A percentile compares a stretch with the other conserved stretches of the same genome.
Conservation (phyloP, 352 stramenopile species). For the Achlya hypogyna region DNA sequence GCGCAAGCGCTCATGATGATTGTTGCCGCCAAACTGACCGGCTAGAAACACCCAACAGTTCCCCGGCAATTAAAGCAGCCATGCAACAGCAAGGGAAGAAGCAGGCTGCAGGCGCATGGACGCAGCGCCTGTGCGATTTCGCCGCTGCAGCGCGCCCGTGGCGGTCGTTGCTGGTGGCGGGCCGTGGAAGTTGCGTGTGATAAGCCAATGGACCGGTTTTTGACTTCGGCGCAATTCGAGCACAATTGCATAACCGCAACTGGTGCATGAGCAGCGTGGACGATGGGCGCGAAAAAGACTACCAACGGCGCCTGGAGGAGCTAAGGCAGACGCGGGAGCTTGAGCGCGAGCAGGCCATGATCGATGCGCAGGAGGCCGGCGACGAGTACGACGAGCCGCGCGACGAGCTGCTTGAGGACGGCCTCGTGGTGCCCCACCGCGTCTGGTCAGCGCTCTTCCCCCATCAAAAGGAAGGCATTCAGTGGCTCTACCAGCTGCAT, state of each 20-base stretch:
- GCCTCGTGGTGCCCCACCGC: slow-evolving; percentile 54
- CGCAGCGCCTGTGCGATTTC: too few relatives aligned
- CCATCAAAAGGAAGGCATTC: slow-evolving; percentile 92
- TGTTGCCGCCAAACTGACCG: too few relatives aligned
- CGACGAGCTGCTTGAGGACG: slow-evolving; percentile 20
- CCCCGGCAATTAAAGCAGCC: too few relatives aligned
- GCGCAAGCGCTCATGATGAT: too few relatives aligned
- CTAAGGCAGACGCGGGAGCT: slow-evolving; percentile 1
- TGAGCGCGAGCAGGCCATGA: slow-evolving; percentile 2
- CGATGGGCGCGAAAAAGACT: slow-evolving; percentile 11
- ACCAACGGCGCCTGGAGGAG: slow-evolving; percentile 8
- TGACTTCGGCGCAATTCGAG: neutral
- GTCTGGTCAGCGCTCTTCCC: slow-evolving; percentile 80
- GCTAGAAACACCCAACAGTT: too few relatives aligned
- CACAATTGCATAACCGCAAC: neutral
- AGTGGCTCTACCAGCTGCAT: slow-evolving; percentile 96
- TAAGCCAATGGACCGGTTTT: neutral
- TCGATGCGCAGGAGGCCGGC: neutral
- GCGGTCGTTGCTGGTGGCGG: too few relatives aligned
- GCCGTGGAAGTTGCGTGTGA: neutral
- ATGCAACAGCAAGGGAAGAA: too few relatives aligned
- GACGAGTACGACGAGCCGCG: neutral
- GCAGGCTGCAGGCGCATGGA: too few relatives aligned
- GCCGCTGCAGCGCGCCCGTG: too few relatives aligned
- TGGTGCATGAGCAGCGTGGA: neutral